These are phyloP conservation scores for Acanthochlamys bracteata DNA, from an alignment of 106 monocot species.

Conservation along the genomic window DNA sequence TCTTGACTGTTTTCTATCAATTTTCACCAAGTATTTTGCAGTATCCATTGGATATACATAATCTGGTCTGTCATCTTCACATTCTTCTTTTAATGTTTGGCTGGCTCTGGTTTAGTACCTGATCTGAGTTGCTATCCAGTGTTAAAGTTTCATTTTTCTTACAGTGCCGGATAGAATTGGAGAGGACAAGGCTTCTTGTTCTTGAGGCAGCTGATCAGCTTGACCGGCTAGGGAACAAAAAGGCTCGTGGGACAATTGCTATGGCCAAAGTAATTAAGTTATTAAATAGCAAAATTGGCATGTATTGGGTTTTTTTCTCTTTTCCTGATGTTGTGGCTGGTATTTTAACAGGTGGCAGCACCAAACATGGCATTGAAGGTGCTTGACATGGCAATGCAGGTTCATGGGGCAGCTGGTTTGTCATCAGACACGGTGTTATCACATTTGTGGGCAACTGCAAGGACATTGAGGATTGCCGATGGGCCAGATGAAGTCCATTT, in stretches of 20 bases:
- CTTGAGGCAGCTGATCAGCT: slow-evolving; percentile 89
- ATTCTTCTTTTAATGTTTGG: no score
- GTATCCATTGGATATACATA: no score
- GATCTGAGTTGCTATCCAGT: no score
- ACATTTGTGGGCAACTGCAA: slow-evolving; percentile 81
- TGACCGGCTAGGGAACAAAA: slow-evolving; percentile 77
- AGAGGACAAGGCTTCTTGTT: slow-evolving; percentile 69
- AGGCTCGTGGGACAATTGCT: slow-evolving; percentile 70
- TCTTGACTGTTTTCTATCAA: no score
- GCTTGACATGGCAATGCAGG: slow-evolving; percentile 95
- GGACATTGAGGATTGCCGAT: slow-evolving; percentile 88
- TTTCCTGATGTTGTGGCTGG: not conserved
- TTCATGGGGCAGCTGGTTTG: slow-evolving; percentile 85
- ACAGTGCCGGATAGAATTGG: slow-evolving; percentile 81
- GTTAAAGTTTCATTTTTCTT: not conserved
- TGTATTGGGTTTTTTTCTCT: not conserved
- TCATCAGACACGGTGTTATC: slow-evolving; percentile 84
- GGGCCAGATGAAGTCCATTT: slow-evolving; percentile 99
- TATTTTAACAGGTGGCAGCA: slow-evolving; percentile 58
- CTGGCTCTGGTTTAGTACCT: no score
- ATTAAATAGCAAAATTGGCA: not conserved
- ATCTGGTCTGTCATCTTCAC: no score
- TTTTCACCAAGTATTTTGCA: no score
- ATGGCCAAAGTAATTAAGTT: slow-evolving; percentile 75
- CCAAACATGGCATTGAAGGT: slow-evolving; percentile 90